Percentiles rank a stretch among this genome's conserved stretches.
phyloP scores from a whole-genome alignment of 2,329 filamentous ascomycete genomes.

The Apiospora kogelbergensis region DNA sequence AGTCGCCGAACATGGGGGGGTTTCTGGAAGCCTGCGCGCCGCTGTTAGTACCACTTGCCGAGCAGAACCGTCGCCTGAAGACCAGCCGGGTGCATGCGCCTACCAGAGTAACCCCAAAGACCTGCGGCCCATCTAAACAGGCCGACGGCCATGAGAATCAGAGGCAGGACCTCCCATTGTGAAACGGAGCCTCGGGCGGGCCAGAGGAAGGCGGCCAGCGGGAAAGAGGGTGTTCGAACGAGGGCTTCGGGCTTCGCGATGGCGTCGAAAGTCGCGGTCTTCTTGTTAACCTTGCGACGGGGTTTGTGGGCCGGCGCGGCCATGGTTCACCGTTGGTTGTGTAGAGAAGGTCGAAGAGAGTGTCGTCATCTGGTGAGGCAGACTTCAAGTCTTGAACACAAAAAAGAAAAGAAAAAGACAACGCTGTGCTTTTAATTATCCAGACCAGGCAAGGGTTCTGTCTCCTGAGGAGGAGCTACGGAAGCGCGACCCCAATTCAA shows the following conservation, averaged over 20 bases:
- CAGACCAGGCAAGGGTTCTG: neutral
- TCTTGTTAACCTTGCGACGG: slow-evolving; percentile 54
- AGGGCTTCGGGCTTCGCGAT: slow-evolving; percentile 42
- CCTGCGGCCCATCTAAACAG: slow-evolving; percentile 92
- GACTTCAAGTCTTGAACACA: neutral
- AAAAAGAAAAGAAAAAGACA: neutral
- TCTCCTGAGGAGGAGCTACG: neutral
- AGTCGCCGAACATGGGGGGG: slow-evolving; percentile 96
- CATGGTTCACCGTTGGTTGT: slow-evolving; percentile 38
- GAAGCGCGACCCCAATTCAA: neutral
- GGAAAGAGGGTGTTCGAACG: slow-evolving; percentile 71
- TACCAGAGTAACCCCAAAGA: slow-evolving; percentile 93
- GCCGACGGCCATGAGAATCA: slow-evolving; percentile 86
- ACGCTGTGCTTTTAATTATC: neutral
- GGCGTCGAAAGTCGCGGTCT: slow-evolving; percentile 41
- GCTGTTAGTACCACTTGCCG: slow-evolving; percentile 15
- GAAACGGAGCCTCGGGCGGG: slow-evolving; percentile 80
- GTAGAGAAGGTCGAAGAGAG: neutral
- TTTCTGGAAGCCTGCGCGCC: slow-evolving; percentile 63
- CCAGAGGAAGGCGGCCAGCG: slow-evolving; percentile 92
- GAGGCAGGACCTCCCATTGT: slow-evolving; percentile 87
- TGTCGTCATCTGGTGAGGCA: slow-evolving; percentile 1
- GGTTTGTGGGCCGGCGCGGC: slow-evolving; percentile 57
- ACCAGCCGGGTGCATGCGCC: slow-evolving; percentile 19
- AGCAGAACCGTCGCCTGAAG: neutral